phyloP scores from a whole-genome alignment of 202 grass and related monocot genomes.

The Zoysia matrella region DNA sequence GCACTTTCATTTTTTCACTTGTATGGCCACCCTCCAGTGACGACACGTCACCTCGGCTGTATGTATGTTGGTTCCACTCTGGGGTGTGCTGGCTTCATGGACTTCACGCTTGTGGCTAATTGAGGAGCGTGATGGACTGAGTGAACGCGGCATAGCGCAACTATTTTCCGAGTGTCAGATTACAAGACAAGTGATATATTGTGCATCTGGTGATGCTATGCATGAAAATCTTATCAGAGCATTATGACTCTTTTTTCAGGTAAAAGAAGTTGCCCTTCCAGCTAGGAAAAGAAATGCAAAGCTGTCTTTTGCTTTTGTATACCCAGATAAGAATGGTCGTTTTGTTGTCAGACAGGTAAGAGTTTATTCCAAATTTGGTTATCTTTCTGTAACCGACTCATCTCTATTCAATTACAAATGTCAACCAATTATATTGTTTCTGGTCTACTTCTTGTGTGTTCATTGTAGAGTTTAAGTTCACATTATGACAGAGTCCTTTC shows the following conservation, averaged over 20 bases:
- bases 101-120: too few relatives aligned
- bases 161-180: neutral
- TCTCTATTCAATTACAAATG: conserved; percentile 10
- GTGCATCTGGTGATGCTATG: neutral
- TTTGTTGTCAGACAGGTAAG: conserved; percentile 87
- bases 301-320: conserved; percentile 94
- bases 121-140: too few relatives aligned
- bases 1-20: too few relatives aligned
- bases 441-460: too few relatives aligned
- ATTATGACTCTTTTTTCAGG: conserved; percentile 54
- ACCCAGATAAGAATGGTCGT: conserved; percentile 91
- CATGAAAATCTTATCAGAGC: conserved; percentile 35
- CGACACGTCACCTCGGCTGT: too few relatives aligned
- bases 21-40: too few relatives aligned
- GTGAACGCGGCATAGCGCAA: too few relatives aligned
- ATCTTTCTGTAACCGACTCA: neutral
- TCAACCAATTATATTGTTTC: neutral
- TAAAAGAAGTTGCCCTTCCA: conserved; percentile 93
- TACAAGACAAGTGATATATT: conserved; percentile 23
- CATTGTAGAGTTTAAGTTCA: too few relatives aligned
- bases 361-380: neutral
- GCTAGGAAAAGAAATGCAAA: conserved; percentile 92
- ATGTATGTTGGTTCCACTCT: too few relatives aligned
- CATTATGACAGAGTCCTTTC: too few relatives aligned
- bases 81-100: too few relatives aligned